A percentile compares a stretch with the other conserved stretches of the same genome.
phyloP scores from a whole-genome alignment of 1,139 yeast species.

The Suhomyces maxii region DNA sequence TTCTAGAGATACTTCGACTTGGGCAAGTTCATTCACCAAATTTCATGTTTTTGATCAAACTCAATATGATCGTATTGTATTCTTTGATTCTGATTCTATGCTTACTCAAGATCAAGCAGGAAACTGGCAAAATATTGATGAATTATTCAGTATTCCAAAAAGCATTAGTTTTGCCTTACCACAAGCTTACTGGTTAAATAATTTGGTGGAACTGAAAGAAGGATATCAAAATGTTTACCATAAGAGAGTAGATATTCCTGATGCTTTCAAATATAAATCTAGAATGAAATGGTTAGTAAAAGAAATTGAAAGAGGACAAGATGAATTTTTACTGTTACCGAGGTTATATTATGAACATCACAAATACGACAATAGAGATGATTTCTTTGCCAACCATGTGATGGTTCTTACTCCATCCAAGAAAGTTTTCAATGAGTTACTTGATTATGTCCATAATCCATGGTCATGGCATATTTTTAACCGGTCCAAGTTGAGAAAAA shows the following conservation, averaged over 20 bases:
- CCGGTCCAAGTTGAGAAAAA: conserved; percentile 21
- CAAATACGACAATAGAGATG: conserved; percentile 29
- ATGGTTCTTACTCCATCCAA: conserved; percentile 47
- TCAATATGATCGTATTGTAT: conserved; percentile 41
- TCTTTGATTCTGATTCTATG: conserved; percentile 47
- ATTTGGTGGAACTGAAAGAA: conserved; percentile 14
- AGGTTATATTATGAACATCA: conserved; percentile 28
- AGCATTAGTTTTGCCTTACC: conserved; percentile 35
- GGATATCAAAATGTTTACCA: conserved; percentile 13
- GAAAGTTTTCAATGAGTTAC: conserved; percentile 26
- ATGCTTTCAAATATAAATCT: conserved; percentile 5
- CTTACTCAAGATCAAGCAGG: conserved; percentile 18
- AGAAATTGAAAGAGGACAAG: neutral
- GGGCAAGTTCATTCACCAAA: conserved; percentile 58
- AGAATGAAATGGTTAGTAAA: conserved; percentile 9
- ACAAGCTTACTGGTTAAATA: conserved; percentile 40
- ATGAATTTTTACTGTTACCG: conserved; percentile 16
- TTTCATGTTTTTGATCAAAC: conserved; percentile 50
- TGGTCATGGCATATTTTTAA: conserved; percentile 29
- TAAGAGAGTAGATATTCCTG: conserved; percentile 19
- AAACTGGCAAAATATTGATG: conserved; percentile 27
- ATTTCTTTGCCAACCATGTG: conserved; percentile 43
- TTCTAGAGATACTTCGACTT: conserved; percentile 27
- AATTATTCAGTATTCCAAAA: conserved; percentile 31
- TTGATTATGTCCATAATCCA: conserved; percentile 33